These are phyloP conservation scores for Debaryomyces tyrocola DNA, from an alignment of 805 yeast species.

Conservation along the genomic window DNA sequence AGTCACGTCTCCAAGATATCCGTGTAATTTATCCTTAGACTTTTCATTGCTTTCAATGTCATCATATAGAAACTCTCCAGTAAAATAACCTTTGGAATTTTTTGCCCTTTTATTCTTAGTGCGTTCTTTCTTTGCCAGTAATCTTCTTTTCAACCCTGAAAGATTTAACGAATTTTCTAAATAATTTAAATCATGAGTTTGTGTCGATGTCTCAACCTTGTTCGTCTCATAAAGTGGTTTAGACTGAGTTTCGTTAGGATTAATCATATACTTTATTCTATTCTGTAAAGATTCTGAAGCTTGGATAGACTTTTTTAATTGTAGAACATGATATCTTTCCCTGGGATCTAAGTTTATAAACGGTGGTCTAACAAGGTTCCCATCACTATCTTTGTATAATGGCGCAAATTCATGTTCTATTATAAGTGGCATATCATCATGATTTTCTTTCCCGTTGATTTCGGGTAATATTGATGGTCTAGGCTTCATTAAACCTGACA, in stretches of 20 bases:
- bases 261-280: slow-evolving; percentile 37
- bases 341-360: slow-evolving; percentile 44
- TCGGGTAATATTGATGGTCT: background rate
- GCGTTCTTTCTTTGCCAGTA: slow-evolving; percentile 4
- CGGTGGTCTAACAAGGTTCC: slow-evolving; percentile 43
- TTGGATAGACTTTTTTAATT: slow-evolving; percentile 38
- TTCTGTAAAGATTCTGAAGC: slow-evolving; percentile 33
- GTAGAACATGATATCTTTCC: slow-evolving; percentile 42
- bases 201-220: slow-evolving; percentile 42
- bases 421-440: slow-evolving; percentile 11
- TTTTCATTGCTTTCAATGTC: slow-evolving; percentile 12
- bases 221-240: slow-evolving; percentile 12
- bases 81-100: slow-evolving; percentile 25
- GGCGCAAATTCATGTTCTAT: slow-evolving; percentile 36
- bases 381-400: slow-evolving; percentile 34
- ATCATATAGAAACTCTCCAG: slow-evolving; percentile 40
- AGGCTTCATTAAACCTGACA: background rate
- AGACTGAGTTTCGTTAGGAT: slow-evolving; percentile 40
- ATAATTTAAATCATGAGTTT: slow-evolving; percentile 34
- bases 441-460: slow-evolving; percentile 1
- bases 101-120: slow-evolving; percentile 15
- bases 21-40: slow-evolving; percentile 20
- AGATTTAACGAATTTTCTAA: slow-evolving; percentile 29
- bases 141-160: slow-evolving; percentile 15
- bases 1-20: slow-evolving; percentile 34